Evolutionary conservation across 2,329 filamentous ascomycete species (phyloP), one percentile per base, ranked within the genome.

Genomic region (Diaporthe sp.): DNA sequence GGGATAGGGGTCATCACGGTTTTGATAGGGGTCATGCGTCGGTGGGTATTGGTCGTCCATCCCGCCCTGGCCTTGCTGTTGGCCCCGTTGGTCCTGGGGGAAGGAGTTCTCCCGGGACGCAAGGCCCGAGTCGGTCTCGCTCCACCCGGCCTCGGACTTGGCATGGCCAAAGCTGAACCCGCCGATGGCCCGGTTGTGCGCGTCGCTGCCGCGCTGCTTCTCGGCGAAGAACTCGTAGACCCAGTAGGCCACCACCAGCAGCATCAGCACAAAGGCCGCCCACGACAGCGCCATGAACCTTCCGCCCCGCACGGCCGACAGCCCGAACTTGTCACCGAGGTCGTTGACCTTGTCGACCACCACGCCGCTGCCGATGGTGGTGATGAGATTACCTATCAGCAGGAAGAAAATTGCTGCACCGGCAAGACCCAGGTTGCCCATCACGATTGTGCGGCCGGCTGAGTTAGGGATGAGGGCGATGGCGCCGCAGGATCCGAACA

Each of bases 241-340:
- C 72, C 72, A 76, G 44, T 71, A 76, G 25, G 44, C 28, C 37
- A 68, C 37, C 0, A 84, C 79, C 1, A 82, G 76, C 7, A 84
- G 79, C 85, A 89, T 88, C 76, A 87, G 80, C 8, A 78, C 87
- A 17, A 88, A 85, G 1, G 88, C 83, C 4, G 86, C 83, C 88
- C 88, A 90, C 4, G 85, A 84, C 65, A 90, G 79, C 42, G 79
- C 83, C 77, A 86, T 82, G 76, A 90, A 88, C 80, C 86, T 85
- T 61, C 72, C 78, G 17, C 89, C 89, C 19, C 81, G 78, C 17
- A 81, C 78, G 0, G 87, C 88, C 3, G 84, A 82, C 42, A 90
- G 82, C 53, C 88, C 88, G 12, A 88, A 81, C 1, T 83, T 81
- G 17, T 84, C 82, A 65, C 87, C 88, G 9, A 83, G 76, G 1